Percentiles rank a stretch among this genome's conserved stretches.
These are phyloP conservation scores for Salicornia ramosissima DNA, from an alignment of 148 eudicot species.

Conservation along the genomic window DNA sequence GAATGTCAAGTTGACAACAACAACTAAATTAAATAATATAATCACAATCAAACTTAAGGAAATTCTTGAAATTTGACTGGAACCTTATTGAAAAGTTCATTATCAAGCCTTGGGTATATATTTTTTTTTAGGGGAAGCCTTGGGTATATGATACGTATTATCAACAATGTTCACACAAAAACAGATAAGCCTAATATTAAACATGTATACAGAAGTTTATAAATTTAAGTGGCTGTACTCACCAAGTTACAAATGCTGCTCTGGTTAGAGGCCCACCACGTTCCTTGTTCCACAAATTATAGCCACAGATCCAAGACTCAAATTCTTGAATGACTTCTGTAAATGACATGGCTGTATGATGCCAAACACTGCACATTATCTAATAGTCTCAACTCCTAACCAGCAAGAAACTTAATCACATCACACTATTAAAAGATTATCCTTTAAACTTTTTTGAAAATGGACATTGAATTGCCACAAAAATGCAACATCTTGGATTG, in stretches of 20 bases:
- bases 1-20: not conserved
- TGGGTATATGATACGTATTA: not conserved
- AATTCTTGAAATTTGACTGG: not conserved
- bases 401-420: not conserved
- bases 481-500: not conserved
- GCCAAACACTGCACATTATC: constrained; percentile 83
- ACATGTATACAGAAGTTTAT: no score
- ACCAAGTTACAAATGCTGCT: constrained; percentile 98
- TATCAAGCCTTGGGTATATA: not conserved
- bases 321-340: constrained; percentile 79
- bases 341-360: constrained; percentile 89
- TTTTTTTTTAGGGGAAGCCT: no score
- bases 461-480: constrained; percentile 1
- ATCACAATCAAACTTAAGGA: not conserved
- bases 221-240: no score
- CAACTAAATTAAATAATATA: not conserved
- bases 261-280: constrained; percentile 42
- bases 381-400: constrained; percentile 12
- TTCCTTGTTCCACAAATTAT: constrained; percentile 54
- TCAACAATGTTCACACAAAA: no score
- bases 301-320: constrained; percentile 71
- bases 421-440: not conserved
- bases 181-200: no score
- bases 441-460: not conserved
- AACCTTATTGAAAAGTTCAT: not conserved